Conservation (phyloP, 352 stramenopile genomes). For the Pythium monospermum region DNA sequence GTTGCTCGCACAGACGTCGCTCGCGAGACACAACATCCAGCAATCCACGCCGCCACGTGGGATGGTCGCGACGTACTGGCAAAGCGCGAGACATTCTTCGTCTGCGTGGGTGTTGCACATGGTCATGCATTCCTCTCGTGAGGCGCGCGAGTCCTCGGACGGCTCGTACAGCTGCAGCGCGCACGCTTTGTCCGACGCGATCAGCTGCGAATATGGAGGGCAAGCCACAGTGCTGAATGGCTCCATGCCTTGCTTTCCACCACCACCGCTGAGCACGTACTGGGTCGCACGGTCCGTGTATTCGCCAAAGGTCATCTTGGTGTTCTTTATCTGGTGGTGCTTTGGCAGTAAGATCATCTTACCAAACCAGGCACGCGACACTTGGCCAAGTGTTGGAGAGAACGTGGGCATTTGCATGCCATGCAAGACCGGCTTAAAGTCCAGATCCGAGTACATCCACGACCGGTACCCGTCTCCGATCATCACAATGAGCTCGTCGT, state of each 20-base stretch:
- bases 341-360: slow-evolving; percentile 22
- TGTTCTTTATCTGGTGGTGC: slow-evolving; percentile 15
- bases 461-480: slow-evolving; percentile 18
- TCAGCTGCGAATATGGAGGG: slow-evolving; percentile 5
- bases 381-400: slow-evolving; percentile 3
- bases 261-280: slow-evolving; percentile 15
- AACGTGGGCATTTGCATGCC: slow-evolving; percentile 21
- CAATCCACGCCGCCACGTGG: slow-evolving; percentile 10
- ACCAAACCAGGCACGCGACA: slow-evolving; percentile 14
- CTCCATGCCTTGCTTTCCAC: background rate
- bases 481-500: slow-evolving; percentile 23
- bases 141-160: background rate
- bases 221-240: slow-evolving; percentile 16
- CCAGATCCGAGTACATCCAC: slow-evolving; percentile 8
- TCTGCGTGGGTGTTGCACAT: slow-evolving; percentile 19
- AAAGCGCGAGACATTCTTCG: slow-evolving; percentile 6
- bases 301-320: slow-evolving; percentile 12
- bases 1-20: background rate
- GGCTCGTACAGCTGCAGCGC: slow-evolving; percentile 15
- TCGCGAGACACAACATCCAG: slow-evolving; percentile 18
- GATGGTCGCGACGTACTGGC: slow-evolving; percentile 6
- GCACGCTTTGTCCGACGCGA: slow-evolving; percentile 18
- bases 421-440: slow-evolving; percentile 17
- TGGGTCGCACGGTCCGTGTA: slow-evolving; percentile 16
- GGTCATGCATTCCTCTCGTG: slow-evolving; percentile 11